Percentiles rank a stretch among this genome's conserved stretches.
Conservation (phyloP, 2,329 filamentous ascomycete species). For the Lachnellula subtilissima region DNA sequence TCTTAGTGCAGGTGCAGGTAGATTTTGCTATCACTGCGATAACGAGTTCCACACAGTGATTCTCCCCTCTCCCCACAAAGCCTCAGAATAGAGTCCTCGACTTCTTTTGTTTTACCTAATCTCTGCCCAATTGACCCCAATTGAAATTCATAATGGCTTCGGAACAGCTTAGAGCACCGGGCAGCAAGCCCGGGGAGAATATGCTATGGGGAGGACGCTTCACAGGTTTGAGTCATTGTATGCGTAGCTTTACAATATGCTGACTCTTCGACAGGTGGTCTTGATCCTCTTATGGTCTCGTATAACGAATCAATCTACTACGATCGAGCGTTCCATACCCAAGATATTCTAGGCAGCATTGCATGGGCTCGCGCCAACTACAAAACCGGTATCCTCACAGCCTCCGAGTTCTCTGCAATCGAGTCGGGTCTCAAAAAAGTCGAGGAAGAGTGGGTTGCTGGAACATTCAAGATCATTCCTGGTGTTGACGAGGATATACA, state of each 20-base stretch:
- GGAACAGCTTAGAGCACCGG: constrained; percentile 23
- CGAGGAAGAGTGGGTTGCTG: constrained; percentile 48
- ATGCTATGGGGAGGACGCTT: constrained; percentile 61
- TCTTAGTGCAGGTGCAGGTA: constrained; percentile 2
- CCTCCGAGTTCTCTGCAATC: constrained; percentile 69
- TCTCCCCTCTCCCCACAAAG: neutral
- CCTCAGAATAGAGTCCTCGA: neutral
- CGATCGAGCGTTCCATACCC: constrained; percentile 71
- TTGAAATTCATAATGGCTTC: constrained; percentile 22
- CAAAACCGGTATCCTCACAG: constrained; percentile 67
- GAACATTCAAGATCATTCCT: constrained; percentile 47
- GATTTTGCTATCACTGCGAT: constrained; percentile 11
- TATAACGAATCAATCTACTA: constrained; percentile 81
- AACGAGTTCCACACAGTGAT: neutral
- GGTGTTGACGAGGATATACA: constrained; percentile 59
- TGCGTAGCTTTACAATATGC: constrained; percentile 1
- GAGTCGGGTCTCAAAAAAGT: constrained; percentile 62
- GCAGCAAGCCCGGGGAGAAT: constrained; percentile 29
- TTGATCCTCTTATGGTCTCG: constrained; percentile 79
- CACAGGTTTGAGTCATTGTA: constrained; percentile 40
- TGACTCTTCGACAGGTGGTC: constrained; percentile 52
- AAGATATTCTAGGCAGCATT: constrained; percentile 76
- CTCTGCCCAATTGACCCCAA: constrained; percentile 7
- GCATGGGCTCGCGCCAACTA: constrained; percentile 78
- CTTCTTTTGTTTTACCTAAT: constrained; percentile 1